Percentiles rank a stretch among this genome's conserved stretches.
Conservation (phyloP, 139 green algal genomes). For the Coccomyxa sp. region DNA sequence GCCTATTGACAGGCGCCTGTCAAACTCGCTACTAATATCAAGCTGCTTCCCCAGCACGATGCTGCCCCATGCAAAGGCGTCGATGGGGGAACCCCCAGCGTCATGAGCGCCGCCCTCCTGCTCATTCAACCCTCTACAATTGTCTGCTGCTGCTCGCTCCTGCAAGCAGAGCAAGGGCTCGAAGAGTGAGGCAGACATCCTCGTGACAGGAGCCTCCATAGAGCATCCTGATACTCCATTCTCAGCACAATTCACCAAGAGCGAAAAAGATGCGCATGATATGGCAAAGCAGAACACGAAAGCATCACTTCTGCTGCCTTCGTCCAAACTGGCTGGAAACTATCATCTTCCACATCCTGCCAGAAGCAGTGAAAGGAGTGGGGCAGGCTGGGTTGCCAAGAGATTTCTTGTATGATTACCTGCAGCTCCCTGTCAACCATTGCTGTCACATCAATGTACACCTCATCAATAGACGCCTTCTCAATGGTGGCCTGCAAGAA, state of each 20-base stretch:
- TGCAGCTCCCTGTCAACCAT: constrained; percentile 45
- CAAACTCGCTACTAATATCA: constrained; percentile 37
- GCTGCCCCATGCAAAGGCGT: constrained; percentile 43
- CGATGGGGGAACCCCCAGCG: constrained; percentile 3
- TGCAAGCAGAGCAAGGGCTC: not conserved
- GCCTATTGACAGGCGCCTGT: constrained; percentile 63
- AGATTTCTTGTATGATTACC: not conserved
- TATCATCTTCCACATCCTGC: no score
- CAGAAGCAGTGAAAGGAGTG: no score
- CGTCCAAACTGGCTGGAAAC: no score
- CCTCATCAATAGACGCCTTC: constrained; percentile 88
- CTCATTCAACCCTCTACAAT: not conserved
- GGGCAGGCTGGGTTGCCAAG: no score
- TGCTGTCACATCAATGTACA: constrained; percentile 83
- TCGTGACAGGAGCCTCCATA: no score
- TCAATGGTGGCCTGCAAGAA: constrained; percentile 41
- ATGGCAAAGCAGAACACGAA: no score
- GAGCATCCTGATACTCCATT: no score
- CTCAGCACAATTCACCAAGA: no score
- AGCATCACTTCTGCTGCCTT: no score
- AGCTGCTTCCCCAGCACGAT: constrained; percentile 48
- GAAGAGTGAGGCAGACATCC: no score
- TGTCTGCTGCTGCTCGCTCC: not conserved
- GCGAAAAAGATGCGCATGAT: no score
- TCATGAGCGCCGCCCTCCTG: not conserved